Base-by-base conservation (phyloP, 1,284 basidiomycete genomes). In the Cutaneotrichosporon curvatum region DNA sequence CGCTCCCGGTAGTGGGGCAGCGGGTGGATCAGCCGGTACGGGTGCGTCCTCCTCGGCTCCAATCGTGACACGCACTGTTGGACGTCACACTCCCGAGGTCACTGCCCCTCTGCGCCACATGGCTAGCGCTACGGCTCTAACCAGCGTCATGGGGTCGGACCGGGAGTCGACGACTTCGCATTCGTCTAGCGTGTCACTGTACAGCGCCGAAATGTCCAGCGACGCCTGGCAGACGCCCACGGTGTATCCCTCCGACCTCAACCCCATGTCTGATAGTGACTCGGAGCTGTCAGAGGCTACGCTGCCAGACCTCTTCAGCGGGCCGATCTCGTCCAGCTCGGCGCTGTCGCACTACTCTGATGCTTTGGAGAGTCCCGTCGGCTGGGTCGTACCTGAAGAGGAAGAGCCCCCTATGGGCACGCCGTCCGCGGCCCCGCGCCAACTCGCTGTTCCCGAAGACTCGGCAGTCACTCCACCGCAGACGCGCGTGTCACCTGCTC, bases 261-360 rank as follows among this genome's bases (percentile, higher is more conserved):
- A 21, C n/a, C 16, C 21, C 5, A 16, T 15, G 10, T 21, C 30
- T 4, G 43, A 43, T 30, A 39, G 36, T 11, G 43, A 48, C 21
- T 40, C 43, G 18, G 50, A 47, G 9, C 35, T 48, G 7, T 45
- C 53, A 16, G 50, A 54, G 5, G 43, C 50, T n/a, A 52, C 56
- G 4, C 40, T 50, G 16, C 50, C 55, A 0, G 50, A 49, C 18
- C 23, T 49, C 16, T 43, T 49, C 22, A 12, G 25, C 12, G 25
- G 8, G 25, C 42, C 50, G 0, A 22, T 45, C 0, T 45, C 56
- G 4, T 36, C 45, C 15, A 43, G 44, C 4, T 61, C 53, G 4
- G 35, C 32, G 3, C 28, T 45, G 8, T 47, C 53, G 9, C 42
- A 53, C 37, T 54, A 54, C 43, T 28, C 43, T 18, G 43, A 45